Evolutionary conservation across 208 protist genomes (phyloP).

Genomic region (Trypanosoma brucei): DNA sequence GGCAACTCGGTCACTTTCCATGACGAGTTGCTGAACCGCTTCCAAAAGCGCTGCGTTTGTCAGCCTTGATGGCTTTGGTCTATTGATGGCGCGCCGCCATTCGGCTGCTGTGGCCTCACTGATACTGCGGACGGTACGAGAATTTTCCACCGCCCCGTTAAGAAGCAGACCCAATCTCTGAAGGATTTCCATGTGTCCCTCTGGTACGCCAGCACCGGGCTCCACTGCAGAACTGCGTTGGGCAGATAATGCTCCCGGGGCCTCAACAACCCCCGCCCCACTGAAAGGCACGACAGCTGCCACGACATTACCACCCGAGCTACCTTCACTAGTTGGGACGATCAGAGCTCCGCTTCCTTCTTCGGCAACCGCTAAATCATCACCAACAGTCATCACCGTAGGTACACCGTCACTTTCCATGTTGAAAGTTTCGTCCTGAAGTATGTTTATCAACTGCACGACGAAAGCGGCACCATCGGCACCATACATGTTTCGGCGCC

Average conservation of each 20-base stretch:
- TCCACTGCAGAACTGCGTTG: constrained; percentile 21
- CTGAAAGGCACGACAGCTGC: neutral
- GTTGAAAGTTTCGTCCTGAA: constrained; percentile 22
- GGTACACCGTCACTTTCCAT: constrained; percentile 10
- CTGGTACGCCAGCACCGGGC: constrained; percentile 34
- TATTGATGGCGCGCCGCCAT: constrained; percentile 36
- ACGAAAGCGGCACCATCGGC: constrained; percentile 45
- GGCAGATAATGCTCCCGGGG: neutral
- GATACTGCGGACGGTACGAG: constrained; percentile 47
- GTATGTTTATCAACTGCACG: constrained; percentile 30
- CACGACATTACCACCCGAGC: neutral
- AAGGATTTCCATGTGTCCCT: constrained; percentile 67
- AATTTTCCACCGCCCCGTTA: constrained; percentile 30
- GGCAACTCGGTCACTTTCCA: constrained; percentile 40
- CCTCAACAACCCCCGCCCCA: neutral
- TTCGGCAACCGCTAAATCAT: neutral
- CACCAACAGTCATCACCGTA: constrained; percentile 11
- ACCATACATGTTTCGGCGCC: constrained; percentile 24
- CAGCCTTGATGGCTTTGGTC: constrained; percentile 52
- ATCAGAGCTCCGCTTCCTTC: constrained; percentile 1
- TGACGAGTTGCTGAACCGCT: constrained; percentile 53
- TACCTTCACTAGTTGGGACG: neutral
- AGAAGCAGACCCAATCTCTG: constrained; percentile 58
- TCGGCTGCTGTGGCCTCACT: constrained; percentile 31
- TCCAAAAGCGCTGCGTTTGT: constrained; percentile 55